Percentiles rank a stretch among this genome's conserved stretches.
Conservation (phyloP, 106 monocot genomes). For the Alisma plantagoaquatica region DNA sequence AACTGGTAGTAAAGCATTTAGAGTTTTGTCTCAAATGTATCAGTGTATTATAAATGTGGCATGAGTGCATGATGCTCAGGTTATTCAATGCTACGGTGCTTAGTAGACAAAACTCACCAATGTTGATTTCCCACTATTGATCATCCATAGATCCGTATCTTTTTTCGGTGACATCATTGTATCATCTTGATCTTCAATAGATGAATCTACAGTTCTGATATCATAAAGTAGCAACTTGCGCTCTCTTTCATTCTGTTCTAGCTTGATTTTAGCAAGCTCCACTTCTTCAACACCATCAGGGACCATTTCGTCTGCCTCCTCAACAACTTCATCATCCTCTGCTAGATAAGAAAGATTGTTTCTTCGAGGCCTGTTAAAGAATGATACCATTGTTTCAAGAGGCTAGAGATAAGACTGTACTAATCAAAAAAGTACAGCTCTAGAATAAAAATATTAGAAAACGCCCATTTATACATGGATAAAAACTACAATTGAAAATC, state of each 20-base stretch:
- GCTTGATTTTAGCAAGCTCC: conserved; percentile 80
- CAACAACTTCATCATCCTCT: conserved; percentile 78
- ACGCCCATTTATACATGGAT: too few species aligned
- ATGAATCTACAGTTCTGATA: conserved; percentile 44
- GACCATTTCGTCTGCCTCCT: conserved; percentile 91
- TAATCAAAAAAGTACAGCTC: neutral
- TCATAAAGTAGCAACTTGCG: conserved; percentile 81
- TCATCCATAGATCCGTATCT: conserved; percentile 51
- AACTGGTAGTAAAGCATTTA: too few species aligned
- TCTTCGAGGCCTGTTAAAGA: conserved; percentile 58
- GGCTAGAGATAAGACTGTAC: too few species aligned
- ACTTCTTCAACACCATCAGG: conserved; percentile 98
- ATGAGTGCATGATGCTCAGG: too few species aligned
- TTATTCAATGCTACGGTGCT: too few species aligned
- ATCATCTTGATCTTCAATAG: conserved; percentile 21
- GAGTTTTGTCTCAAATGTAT: too few species aligned
- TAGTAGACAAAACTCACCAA: conserved; percentile 38
- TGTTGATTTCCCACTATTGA: conserved; percentile 44
- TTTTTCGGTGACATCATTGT: conserved; percentile 12
- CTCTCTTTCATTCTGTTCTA: conserved; percentile 83
- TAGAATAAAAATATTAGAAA: neutral
- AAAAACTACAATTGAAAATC: too few species aligned
- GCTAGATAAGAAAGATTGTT: conserved; percentile 61
- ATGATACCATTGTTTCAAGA: too few species aligned
- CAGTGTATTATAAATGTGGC: too few species aligned